phyloP scores from a whole-genome alignment of 2,329 filamentous ascomycete genomes.

The Lachnellula subtilissima region DNA sequence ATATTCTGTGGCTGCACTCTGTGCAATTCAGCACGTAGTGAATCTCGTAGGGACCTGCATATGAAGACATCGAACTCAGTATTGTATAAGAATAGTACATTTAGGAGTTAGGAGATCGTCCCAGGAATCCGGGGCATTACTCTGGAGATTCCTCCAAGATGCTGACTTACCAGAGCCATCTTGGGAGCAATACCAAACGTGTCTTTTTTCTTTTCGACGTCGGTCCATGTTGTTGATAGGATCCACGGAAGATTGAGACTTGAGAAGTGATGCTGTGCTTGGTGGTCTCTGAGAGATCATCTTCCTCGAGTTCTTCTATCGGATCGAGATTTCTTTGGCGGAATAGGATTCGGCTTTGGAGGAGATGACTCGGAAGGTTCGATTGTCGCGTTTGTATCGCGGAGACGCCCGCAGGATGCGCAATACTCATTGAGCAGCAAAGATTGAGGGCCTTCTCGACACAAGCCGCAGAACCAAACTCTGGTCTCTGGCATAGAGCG shows the following conservation, averaged over 20 bases:
- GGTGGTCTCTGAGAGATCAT: background rate
- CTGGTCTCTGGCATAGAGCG: background rate
- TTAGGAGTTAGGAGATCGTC: no score
- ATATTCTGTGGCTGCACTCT: background rate
- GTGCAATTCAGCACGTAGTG: background rate
- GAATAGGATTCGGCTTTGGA: background rate
- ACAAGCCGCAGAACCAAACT: constrained; percentile 1
- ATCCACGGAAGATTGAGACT: background rate
- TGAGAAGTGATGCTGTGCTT: background rate
- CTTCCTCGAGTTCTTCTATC: background rate
- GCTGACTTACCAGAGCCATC: background rate
- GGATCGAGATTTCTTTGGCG: background rate
- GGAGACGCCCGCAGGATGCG: background rate
- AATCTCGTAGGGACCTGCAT: background rate
- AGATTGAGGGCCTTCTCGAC: background rate
- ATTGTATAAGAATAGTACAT: no score
- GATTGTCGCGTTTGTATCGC: background rate
- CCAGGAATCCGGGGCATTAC: no score
- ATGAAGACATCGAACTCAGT: no score
- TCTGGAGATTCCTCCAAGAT: no score
- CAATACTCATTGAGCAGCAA: background rate
- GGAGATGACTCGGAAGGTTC: background rate
- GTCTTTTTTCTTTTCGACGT: background rate
- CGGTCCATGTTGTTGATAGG: background rate
- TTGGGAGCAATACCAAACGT: background rate